phyloP scores from a whole-genome alignment of 2,329 filamentous ascomycete genomes.

The Rutstroemia sp. region DNA sequence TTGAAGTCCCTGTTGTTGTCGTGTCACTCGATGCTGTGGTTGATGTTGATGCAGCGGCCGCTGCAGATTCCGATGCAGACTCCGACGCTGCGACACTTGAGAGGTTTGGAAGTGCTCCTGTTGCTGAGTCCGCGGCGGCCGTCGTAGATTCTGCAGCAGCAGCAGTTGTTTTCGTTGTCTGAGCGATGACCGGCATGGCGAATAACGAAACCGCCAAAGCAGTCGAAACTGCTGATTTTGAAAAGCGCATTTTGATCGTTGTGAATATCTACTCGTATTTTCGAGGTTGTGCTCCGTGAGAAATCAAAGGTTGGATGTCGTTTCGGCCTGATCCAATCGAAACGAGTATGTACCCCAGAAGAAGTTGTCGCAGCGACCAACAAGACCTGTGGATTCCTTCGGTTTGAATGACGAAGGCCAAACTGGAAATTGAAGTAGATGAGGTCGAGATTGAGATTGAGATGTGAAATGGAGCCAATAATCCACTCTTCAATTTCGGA shows the following conservation, averaged over 20 bases:
- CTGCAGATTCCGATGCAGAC: slow-evolving; percentile 16
- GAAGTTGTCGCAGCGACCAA: too few species aligned
- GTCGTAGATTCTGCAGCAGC: slow-evolving; percentile 5
- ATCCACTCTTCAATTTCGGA: background rate
- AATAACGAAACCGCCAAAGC: slow-evolving; percentile 16
- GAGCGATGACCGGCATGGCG: slow-evolving; percentile 9
- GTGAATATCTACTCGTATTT: slow-evolving; percentile 14
- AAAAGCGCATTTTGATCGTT: slow-evolving; percentile 17
- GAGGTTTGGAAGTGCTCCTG: slow-evolving; percentile 15
- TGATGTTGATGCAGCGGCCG: slow-evolving; percentile 12
- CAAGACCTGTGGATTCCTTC: background rate
- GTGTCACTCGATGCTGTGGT: slow-evolving; percentile 6
- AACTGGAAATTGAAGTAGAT: background rate
- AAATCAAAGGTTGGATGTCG: background rate
- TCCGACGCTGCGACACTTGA: slow-evolving; percentile 14
- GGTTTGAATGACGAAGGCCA: background rate
- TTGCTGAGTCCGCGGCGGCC: slow-evolving; percentile 8
- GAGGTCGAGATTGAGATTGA: background rate
- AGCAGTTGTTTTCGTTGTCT: slow-evolving; percentile 8
- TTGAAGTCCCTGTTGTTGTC: slow-evolving; percentile 7
- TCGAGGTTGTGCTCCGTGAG: background rate
- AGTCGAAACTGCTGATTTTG: slow-evolving; percentile 13
- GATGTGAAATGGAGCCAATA: background rate
- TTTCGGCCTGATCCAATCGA: background rate
- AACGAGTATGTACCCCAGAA: too few species aligned